phyloP scores from a whole-genome alignment of 1,284 basidiomycete species.

The Pterula multifida region DNA sequence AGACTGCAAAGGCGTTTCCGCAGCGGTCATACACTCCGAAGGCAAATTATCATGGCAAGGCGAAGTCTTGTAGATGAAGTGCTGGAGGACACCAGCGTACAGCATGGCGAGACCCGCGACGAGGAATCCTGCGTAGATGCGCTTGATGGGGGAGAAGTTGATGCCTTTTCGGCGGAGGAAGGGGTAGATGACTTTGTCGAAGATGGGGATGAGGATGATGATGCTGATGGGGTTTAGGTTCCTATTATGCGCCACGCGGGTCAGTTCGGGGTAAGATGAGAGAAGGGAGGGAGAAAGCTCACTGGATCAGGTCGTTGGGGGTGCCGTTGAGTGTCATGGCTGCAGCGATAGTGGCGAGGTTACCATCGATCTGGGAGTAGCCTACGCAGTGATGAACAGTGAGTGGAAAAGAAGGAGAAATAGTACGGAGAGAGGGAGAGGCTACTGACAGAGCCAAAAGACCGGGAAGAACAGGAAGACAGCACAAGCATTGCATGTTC shows the following conservation, averaged over 20 bases:
- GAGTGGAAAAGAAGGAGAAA: background rate
- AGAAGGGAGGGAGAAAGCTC: slow-evolving; percentile 5
- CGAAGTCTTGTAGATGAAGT: slow-evolving; percentile 34
- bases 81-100: slow-evolving; percentile 42
- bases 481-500: slow-evolving; percentile 53
- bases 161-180: slow-evolving; percentile 34
- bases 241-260: slow-evolving; percentile 10
- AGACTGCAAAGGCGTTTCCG: slow-evolving; percentile 22
- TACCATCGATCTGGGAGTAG: slow-evolving; percentile 42
- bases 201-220: slow-evolving; percentile 35
- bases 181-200: slow-evolving; percentile 45
- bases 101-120: slow-evolving; percentile 47
- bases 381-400: slow-evolving; percentile 13
- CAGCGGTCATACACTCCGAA: slow-evolving; percentile 23
- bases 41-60: slow-evolving; percentile 32
- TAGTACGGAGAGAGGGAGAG: background rate
- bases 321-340: slow-evolving; percentile 37
- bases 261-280: background rate
- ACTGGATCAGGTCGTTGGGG: slow-evolving; percentile 48
- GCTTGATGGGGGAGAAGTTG: slow-evolving; percentile 49
- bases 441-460: slow-evolving; percentile 40
- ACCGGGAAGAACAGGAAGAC: slow-evolving; percentile 51
- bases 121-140: slow-evolving; percentile 55
- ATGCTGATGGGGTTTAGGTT: slow-evolving; percentile 50
- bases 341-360: slow-evolving; percentile 39